These are phyloP conservation scores for Pythium brachiatum DNA, from an alignment of 352 stramenopile species.

Conservation along the genomic window DNA sequence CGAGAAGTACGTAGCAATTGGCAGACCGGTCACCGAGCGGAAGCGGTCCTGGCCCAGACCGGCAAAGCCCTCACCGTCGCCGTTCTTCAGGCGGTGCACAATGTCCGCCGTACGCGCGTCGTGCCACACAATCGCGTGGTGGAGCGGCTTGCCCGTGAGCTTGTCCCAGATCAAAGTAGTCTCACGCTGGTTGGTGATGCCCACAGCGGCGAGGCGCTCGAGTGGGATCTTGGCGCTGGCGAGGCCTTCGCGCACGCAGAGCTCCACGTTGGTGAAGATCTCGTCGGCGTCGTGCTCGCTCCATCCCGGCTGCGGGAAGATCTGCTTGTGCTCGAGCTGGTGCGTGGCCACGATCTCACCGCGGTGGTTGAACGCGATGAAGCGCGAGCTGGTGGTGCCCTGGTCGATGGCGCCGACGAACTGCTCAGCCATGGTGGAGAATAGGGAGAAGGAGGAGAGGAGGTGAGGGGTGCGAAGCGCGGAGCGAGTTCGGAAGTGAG, in stretches of 20 bases:
- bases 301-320: conserved; percentile 94
- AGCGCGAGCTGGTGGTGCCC: conserved; percentile 95
- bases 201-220: conserved; percentile 87
- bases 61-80: conserved; percentile 49
- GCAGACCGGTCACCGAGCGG: conserved; percentile 90
- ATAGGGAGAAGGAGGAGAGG: background rate
- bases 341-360: conserved; percentile 89
- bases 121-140: conserved; percentile 99
- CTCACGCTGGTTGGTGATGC: conserved; percentile 99
- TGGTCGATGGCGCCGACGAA: conserved; percentile 94
- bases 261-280: conserved; percentile 90
- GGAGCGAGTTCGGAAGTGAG: conserved; percentile 23
- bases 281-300: conserved; percentile 97
- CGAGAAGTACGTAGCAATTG: conserved; percentile 97
- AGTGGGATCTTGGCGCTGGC: conserved; percentile 58
- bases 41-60: conserved; percentile 64
- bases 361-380: conserved; percentile 93
- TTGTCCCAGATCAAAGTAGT: conserved; percentile 97
- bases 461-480: conserved; percentile 12
- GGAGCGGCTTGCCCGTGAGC: conserved; percentile 93
- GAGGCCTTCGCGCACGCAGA: conserved; percentile 76
- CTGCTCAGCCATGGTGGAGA: conserved; percentile 35
- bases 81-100: conserved; percentile 72
- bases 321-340: conserved; percentile 97
- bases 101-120: conserved; percentile 94